Percentiles rank a stretch among this genome's conserved stretches.
Evolutionary conservation across 352 stramenopile genomes (phyloP).

Genomic region (Peronospora farinosa): DNA sequence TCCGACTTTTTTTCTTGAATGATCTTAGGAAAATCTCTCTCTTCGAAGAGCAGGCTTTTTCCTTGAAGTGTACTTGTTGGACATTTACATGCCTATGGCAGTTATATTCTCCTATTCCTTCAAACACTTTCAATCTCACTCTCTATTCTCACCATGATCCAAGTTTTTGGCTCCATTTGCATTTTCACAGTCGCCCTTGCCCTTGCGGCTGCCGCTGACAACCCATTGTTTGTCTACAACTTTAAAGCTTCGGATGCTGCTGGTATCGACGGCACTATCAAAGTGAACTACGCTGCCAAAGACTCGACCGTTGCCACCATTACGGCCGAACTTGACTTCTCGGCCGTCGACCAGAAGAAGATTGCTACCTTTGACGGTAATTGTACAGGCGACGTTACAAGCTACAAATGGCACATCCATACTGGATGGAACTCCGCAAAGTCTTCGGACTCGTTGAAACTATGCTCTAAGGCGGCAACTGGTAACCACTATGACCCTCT

Average conservation of each 20-base stretch:
- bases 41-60: too few relatives aligned
- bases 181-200: constrained; percentile 9
- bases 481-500: constrained; percentile 56
- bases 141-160: constrained; percentile 8
- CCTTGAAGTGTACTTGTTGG: too few relatives aligned
- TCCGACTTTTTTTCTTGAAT: too few relatives aligned
- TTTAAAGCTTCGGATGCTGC: constrained; percentile 31
- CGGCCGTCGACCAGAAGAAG: constrained; percentile 17
- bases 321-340: constrained; percentile 40
- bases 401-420: constrained; percentile 58
- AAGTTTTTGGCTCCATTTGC: constrained; percentile 4
- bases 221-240: constrained; percentile 32
- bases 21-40: too few relatives aligned
- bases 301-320: constrained; percentile 31
- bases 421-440: constrained; percentile 35
- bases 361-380: constrained; percentile 31
- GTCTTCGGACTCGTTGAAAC: constrained; percentile 31
- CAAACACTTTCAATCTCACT: too few relatives aligned
- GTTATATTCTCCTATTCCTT: too few relatives aligned
- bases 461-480: constrained; percentile 37
- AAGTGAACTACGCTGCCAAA: constrained; percentile 34
- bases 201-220: constrained; percentile 11
- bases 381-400: constrained; percentile 34
- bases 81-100: too few relatives aligned
- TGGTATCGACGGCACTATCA: constrained; percentile 33